Conservation (phyloP, 805 yeast genomes). For the Hanseniaspora hatyaiensis region DNA sequence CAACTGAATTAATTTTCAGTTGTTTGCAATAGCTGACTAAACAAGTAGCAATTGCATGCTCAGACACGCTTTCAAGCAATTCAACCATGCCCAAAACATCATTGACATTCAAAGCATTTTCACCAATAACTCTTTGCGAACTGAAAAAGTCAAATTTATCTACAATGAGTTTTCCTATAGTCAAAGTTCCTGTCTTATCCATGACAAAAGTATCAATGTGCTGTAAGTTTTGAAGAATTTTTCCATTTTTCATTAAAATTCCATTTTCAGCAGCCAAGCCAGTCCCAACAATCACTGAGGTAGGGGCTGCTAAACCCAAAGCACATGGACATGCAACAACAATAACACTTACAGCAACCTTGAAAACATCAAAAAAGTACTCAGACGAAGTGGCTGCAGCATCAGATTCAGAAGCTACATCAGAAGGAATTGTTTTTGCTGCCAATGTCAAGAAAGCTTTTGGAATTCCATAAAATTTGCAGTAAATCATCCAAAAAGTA, state of each 20-base stretch:
- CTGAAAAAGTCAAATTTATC: slow-evolving; percentile 20
- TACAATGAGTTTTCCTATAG: slow-evolving; percentile 66
- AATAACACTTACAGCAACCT: slow-evolving; percentile 77
- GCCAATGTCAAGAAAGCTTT: slow-evolving; percentile 31
- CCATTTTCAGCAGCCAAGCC: slow-evolving; percentile 91
- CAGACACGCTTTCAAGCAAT: slow-evolving; percentile 54
- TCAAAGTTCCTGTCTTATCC: slow-evolving; percentile 93
- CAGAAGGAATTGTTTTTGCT: background rate
- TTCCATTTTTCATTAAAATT: slow-evolving; percentile 86
- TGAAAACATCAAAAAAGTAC: slow-evolving; percentile 53
- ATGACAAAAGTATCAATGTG: slow-evolving; percentile 57
- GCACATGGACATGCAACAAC: slow-evolving; percentile 99
- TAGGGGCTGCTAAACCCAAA: slow-evolving; percentile 91
- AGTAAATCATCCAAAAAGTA: slow-evolving; percentile 43
- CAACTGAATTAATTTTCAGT: background rate
- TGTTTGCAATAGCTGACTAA: slow-evolving; percentile 35
- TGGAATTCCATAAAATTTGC: slow-evolving; percentile 35
- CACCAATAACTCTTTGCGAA: slow-evolving; percentile 13
- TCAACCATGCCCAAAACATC: slow-evolving; percentile 46
- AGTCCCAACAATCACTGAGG: slow-evolving; percentile 98
- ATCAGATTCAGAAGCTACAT: background rate
- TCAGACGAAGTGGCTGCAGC: slow-evolving; percentile 34
- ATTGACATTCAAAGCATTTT: slow-evolving; percentile 17
- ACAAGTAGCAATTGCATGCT: slow-evolving; percentile 81
- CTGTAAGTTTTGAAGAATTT: slow-evolving; percentile 63